Base-by-base conservation (phyloP, 768 basidiomycete genomes). In the Mrakia hoshinonis region DNA sequence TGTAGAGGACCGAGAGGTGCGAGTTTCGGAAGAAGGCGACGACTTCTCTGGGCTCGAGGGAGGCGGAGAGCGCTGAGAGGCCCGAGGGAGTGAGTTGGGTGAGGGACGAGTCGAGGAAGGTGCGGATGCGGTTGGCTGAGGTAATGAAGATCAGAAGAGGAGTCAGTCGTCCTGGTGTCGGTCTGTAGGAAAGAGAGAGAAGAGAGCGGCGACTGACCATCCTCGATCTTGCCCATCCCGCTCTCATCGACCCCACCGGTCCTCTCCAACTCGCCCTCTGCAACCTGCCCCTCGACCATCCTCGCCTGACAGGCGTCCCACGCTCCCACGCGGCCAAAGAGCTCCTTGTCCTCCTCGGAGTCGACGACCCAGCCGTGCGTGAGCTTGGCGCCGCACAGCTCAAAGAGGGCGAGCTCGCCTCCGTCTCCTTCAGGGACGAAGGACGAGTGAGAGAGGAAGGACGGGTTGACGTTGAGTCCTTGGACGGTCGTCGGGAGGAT, bases 381-480 rank as follows among this genome's bases (percentile, higher is more conserved):
- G 49, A 96, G 85, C 6, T 85, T 81, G 54, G 95, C 90, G 11
- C 87, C 87, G 0, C 87, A 89, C 54, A 90, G 87, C n/a, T 87
- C 81, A 76, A 96, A 96, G 10, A 96, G 84, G 71, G 89, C 85
- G 54, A 96, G 84, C 76, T 91, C 93, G 1, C 90, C 91, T 0
- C 85, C 85, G 36, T 83, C 83, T 0, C 84, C 85, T 11, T 82
- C 81, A 0, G 80, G 88, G 15, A 73, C 51, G 77, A 94, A 93
- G 0, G 85, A 83, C 2, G 84, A 85, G 9, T 87, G 77, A 0
- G 84, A 84, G 0, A 87, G 89, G 78, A 96, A 96, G 0, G 86
- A 79, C 0, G 92, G 91, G 75, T 96, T 92, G 55, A 96, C 82
- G 77, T 93, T 89, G 83, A 96, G 89, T 15, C 93, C 93, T 83